Evolutionary conservation across 768 basidiomycete species (phyloP), one percentile per base, ranked within the genome.

Genomic region (Tulasnella sp.): DNA sequence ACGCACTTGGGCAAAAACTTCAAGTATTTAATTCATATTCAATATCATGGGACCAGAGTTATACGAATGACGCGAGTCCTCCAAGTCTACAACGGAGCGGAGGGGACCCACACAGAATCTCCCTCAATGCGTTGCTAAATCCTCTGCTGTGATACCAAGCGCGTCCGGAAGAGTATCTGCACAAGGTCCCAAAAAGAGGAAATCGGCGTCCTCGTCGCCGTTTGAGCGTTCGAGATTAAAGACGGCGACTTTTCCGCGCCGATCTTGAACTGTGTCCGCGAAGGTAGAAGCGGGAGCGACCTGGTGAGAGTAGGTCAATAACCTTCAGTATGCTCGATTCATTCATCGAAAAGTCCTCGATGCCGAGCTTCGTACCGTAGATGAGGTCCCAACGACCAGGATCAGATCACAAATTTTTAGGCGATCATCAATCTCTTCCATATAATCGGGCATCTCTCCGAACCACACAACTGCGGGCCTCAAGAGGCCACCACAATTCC

Each of bases 391-490:
- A 53, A 82, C 69, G 4, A 82, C 77, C 1, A 82, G 68, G 50
- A 74, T 74, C 15, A 82, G 65, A 67, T 81, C 80, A 5, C 75
- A 77, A 19, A 70, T 58, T 2, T 70, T 66, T 0, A 80, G 74
- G 9, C 77, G 43, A 17, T 70, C 59, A 46, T 73, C 68, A 52
- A 79, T 79, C 22, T 67, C 61, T n/a, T 72, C 66, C 57, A 78
- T n/a, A 9, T 73, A 64, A 10, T 68, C 62, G 1, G 76, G 74
- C 31, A 21, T 63, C 63, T 82, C 80, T 2, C 75, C 77, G 62
- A 82, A 83, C 80, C 80, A 82, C 1, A 81, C 78, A 3, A 81
- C 78, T 2, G 74, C 79, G 4, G 80, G 79, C 21, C 80, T 70
- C 0, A 72, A 70, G 12, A 81, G 70, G 9, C 68, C 66, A 4